Percentiles rank a stretch among this genome's conserved stretches.
Evolutionary conservation across 805 yeast species (phyloP).

Genomic region (Teunomyces cretensis): DNA sequence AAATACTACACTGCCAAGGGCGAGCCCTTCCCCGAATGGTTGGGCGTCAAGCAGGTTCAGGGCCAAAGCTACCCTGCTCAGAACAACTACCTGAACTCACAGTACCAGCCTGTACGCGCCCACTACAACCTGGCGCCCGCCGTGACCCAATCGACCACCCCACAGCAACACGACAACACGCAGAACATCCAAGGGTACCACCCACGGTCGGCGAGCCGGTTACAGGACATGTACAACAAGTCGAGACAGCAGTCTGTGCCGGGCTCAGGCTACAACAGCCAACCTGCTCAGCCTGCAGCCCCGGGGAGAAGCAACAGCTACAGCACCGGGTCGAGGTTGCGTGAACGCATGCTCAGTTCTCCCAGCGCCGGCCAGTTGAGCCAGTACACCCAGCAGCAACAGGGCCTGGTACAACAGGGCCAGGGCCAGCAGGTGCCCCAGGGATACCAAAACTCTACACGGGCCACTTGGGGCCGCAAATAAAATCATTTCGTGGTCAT

Average conservation of each 20-base stretch:
- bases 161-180: constrained; percentile 5
- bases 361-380: background rate
- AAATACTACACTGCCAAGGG: constrained; percentile 26
- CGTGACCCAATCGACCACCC: background rate
- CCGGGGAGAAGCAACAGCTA: constrained; percentile 25
- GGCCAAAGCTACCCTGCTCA: background rate
- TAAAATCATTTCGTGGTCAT: background rate
- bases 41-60: constrained; percentile 27
- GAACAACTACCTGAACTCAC: constrained; percentile 12
- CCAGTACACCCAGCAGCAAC: background rate
- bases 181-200: constrained; percentile 17
- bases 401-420: background rate
- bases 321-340: constrained; percentile 23
- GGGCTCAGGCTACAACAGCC: constrained; percentile 29
- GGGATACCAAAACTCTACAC: background rate
- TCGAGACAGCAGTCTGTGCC: constrained; percentile 39
- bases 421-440: background rate
- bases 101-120: constrained; percentile 11
- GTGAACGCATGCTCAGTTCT: constrained; percentile 27
- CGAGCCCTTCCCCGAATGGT: constrained; percentile 45
- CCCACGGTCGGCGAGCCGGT: constrained; percentile 33
- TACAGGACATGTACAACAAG: constrained; percentile 41
- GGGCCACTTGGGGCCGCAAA: constrained; percentile 27
- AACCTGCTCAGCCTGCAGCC: constrained; percentile 15
- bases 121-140: background rate